Conservation (phyloP, 2,329 filamentous ascomycete genomes). For the Botrytis aclada region DNA sequence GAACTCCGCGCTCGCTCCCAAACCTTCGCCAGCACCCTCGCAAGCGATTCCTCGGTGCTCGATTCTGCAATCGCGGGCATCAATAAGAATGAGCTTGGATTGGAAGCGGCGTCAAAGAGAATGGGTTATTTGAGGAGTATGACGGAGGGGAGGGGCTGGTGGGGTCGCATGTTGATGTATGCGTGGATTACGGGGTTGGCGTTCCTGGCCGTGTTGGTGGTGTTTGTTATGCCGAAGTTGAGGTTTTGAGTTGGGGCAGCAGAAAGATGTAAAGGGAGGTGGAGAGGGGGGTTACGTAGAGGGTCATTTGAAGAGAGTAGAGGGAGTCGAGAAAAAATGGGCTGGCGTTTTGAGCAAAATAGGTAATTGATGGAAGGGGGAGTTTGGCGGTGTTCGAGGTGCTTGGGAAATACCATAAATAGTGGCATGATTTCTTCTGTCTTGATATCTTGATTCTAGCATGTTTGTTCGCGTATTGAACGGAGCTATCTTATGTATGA, state of each 20-base stretch:
- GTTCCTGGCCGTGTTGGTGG: constrained; percentile 75
- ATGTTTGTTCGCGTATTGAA: neutral
- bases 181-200: constrained; percentile 79
- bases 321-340: neutral
- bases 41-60: constrained; percentile 68
- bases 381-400: neutral
- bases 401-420: constrained; percentile 21
- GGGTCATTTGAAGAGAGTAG: neutral
- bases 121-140: constrained; percentile 77
- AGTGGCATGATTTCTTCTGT: constrained; percentile 6
- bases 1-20: constrained; percentile 73
- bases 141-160: constrained; percentile 87
- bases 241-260: constrained; percentile 57
- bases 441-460: neutral
- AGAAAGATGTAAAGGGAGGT: neutral
- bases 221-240: constrained; percentile 84
- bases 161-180: constrained; percentile 74
- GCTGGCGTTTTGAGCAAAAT: neutral
- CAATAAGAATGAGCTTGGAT: constrained; percentile 69
- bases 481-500: neutral
- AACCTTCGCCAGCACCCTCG: constrained; percentile 68
- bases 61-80: constrained; percentile 69
- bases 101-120: constrained; percentile 70
- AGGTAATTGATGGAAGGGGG: neutral
- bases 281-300: neutral